These are phyloP conservation scores for Eustoma russellianum DNA, from an alignment of 257 asterid species.

Conservation along the genomic window DNA sequence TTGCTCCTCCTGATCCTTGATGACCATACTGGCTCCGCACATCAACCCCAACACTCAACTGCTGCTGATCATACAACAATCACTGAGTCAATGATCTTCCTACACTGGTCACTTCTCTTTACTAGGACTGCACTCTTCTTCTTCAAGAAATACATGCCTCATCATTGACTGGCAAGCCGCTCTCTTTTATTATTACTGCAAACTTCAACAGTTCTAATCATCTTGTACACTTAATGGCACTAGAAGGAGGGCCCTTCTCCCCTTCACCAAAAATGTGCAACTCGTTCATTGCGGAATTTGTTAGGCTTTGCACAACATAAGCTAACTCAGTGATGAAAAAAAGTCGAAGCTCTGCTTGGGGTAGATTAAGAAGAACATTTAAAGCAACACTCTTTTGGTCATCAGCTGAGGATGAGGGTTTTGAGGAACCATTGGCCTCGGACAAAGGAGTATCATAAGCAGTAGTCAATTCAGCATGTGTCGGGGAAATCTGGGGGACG, in stretches of 20 bases:
- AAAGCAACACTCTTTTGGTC: constrained; percentile 33
- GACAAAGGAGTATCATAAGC: constrained; percentile 28
- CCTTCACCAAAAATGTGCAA: constrained; percentile 58
- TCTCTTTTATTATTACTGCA: too few relatives aligned
- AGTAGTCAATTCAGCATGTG: constrained; percentile 46
- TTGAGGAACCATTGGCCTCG: constrained; percentile 32
- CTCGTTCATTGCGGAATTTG: constrained; percentile 74
- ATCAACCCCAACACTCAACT: too few relatives aligned
- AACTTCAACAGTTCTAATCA: too few relatives aligned
- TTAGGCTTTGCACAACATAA: constrained; percentile 63
- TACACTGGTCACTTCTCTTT: too few relatives aligned
- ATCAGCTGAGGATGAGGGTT: constrained; percentile 39
- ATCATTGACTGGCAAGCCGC: too few relatives aligned
- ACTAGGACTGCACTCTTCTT: too few relatives aligned
- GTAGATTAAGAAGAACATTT: constrained; percentile 46
- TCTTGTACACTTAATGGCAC: too few relatives aligned
- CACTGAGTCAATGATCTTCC: too few relatives aligned
- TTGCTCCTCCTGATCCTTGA: too few relatives aligned
- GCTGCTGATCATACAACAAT: too few relatives aligned
- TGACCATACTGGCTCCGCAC: too few relatives aligned
- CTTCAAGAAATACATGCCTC: too few relatives aligned
- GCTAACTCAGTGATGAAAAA: constrained; percentile 78
- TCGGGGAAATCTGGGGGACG: constrained; percentile 33
- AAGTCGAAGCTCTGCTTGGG: constrained; percentile 71
- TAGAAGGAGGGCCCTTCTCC: constrained; percentile 73